Evolutionary conservation across 371 early-diverging fungal genomes (phyloP), one percentile per base, ranked within the genome.

Genomic region (Synchytrium microbalum): DNA sequence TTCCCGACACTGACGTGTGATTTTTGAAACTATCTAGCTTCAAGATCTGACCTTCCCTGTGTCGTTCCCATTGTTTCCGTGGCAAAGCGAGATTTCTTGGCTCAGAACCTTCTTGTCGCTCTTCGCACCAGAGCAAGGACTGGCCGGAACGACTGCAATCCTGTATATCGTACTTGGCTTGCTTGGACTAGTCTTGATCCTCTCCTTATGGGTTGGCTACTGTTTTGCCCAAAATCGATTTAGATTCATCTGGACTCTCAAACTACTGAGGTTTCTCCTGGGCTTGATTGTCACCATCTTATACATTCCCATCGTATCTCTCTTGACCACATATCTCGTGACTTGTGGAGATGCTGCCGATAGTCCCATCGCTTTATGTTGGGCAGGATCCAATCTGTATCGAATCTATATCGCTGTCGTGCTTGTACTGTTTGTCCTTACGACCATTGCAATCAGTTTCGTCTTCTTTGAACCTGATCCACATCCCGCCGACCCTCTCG

Each of bases 241-340:
- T 64, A 65, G 71, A 56, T 72, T 72, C 58, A 70, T 76, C 2
- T 76, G 75, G 76, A 75, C 76, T 5, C 60, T 76, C n/a, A 69
- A 71, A 63, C 65, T 65, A 2, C 64, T 76, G 51, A 63, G 76
- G 0, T 51, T 60, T 54, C 64, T 66, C 3, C 62, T 76, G 8
- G 69, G 63, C 0, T 46, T 76, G 33, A 72, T 73, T 57, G 63
- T 67, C 1, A 76, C 68, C 10, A 56, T 71, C 2, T 60, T 72
- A 1, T 72, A 67, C 51, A 70, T 70, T 52, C 75, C 75, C 13
- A 62, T 66, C 52, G 51, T 71, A 31, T 38, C 66, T 5, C 62
- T 70, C 26, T 70, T 75, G 25, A 38, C 63, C 10, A 30, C 53
- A 16, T 14, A 31, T 8, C 27, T 71, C 8, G 56, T 59, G 14